Evolutionary conservation across 371 early-diverging fungal species (phyloP), one percentile per base, ranked within the genome.

Genomic region (Conidiobolus incongruus): DNA sequence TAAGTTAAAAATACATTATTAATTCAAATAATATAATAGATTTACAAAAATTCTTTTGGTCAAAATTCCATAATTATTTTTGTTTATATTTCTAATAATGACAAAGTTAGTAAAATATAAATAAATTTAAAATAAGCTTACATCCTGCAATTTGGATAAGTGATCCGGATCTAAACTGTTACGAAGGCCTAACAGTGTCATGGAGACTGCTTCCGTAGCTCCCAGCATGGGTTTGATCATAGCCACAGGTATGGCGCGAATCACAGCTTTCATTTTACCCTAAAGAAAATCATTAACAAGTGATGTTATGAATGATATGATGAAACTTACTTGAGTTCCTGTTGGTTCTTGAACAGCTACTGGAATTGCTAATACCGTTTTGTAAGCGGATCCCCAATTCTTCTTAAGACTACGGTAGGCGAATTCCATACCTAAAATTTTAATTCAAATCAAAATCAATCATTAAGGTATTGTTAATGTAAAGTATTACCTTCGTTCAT

Each of bases 141-240:
- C 72, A 59, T 91, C 89, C 54, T 87, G 77, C 56, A 72, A 78
- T 52, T 85, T 77, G 19, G 69, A 49, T 47, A 70, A 62, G 48
- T 77, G 75, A 1, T 52, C 67, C 8, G 87, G 84, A 59, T 94
- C 94, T 39, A 95, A 70, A 1, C 77, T 72, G 49, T 85, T 91
- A 40, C 82, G 73, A 43, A 93, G 45, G 1, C 95, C 95, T 28
- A 91, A 65, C 38, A 95, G 63, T 10, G 91, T 75, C 56, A 91
- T 88, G 10, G 86, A 80, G 12, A 93, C 75, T 0, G 92, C 92
- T 34, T 89, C 90, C 0, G 91, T 79, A 0, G 88, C 75, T 0
- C 95, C 94, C 51, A 94, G 88, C 79, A 92, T 85, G 0, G 96
- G 93, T 52, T 80, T 80, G 23, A 95, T 63, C n/a, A 92, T 80